phyloP scores from a whole-genome alignment of 1,139 yeast genomes.

The Candida sanyaensis region DNA sequence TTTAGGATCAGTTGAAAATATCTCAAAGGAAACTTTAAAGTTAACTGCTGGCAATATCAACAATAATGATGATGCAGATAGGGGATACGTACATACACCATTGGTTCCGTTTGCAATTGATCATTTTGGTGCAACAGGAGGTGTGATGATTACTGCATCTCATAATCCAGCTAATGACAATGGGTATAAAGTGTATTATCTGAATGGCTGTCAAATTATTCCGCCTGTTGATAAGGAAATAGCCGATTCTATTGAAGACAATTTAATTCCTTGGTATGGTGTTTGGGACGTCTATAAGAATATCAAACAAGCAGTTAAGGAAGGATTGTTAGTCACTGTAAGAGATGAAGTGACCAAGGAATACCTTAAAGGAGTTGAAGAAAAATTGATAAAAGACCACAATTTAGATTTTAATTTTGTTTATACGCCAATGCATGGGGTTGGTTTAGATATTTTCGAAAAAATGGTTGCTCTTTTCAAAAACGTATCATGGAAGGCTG shows the following conservation, averaged over 20 bases:
- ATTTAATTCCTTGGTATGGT: conserved; percentile 60
- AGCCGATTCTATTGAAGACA: conserved; percentile 60
- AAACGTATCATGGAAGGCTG: conserved; percentile 32
- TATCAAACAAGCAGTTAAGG: conserved; percentile 25
- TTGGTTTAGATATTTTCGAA: conserved; percentile 61
- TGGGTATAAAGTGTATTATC: conserved; percentile 93
- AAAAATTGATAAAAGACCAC: conserved; percentile 25
- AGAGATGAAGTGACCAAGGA: conserved; percentile 31
- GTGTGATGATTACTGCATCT: conserved; percentile 96
- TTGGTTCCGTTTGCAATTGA: conserved; percentile 88
- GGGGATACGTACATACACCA: conserved; percentile 76
- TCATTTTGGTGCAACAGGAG: conserved; percentile 62
- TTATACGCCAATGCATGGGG: conserved; percentile 96
- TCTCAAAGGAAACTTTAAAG: conserved; percentile 32
- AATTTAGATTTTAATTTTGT: conserved; percentile 50
- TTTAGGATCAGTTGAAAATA: conserved; percentile 42
- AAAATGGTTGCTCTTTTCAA: conserved; percentile 34
- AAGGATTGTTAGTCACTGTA: conserved; percentile 25
- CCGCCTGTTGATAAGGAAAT: conserved; percentile 86
- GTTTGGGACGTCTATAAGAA: conserved; percentile 51
- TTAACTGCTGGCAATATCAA: conserved; percentile 12
- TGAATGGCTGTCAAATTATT: conserved; percentile 92
- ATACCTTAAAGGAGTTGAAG: conserved; percentile 36
- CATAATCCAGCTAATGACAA: conserved; percentile 94
- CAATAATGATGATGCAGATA: conserved; percentile 9